Base-by-base conservation (phyloP, 176 grass and related monocot species). In the Zea luxurians region DNA sequence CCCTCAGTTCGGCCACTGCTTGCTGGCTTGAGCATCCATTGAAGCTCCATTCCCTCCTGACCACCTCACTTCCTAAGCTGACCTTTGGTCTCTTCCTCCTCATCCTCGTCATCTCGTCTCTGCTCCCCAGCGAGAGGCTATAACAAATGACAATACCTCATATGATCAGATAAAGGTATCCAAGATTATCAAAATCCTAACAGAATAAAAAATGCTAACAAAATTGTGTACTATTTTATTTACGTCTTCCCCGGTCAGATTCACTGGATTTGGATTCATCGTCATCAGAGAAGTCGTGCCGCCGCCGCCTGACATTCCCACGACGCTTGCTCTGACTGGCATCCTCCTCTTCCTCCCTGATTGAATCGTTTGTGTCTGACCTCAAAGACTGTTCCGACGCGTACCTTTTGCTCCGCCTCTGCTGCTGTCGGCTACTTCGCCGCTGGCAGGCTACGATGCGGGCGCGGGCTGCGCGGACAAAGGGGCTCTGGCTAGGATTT, bases 21-120 rank as follows among this genome's bases (percentile, higher is more conserved):
- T n/a, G 83, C 75, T 10, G 90, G 79, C 76, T 88, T 92, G 48
- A 99, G 83, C 96, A 99, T 99, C 96, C 96, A 99, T 16, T 95
- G 92, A 12, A 99, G 81, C 7, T 92, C 92, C 90, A 95, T 89
- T 67, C 96, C 88, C 61, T 99, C 70, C 96, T 89, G 8, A 78
- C 81, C 60, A 92, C 68, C 36, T 95, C 92, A 34, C 87, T 90
- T 7, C 20, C 78, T 86, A 17, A 86, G 42, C 7, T 82, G 74
- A 34, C 76, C 76, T 45, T 34, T 79, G 17, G 46, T 75, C 9
- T 81, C 81, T 21, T 74, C 36, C 4, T 43, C 48, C 0, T 80
- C 81, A 12, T 87, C 87, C 1, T 84, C 80, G 20, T 59, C 83
- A 48, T 70, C 20, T 0, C 40, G 64, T 48, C 76, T 64, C 35